Evolutionary conservation across 164 flowering plant species (phyloP).

Genomic region (Piper betle): DNA sequence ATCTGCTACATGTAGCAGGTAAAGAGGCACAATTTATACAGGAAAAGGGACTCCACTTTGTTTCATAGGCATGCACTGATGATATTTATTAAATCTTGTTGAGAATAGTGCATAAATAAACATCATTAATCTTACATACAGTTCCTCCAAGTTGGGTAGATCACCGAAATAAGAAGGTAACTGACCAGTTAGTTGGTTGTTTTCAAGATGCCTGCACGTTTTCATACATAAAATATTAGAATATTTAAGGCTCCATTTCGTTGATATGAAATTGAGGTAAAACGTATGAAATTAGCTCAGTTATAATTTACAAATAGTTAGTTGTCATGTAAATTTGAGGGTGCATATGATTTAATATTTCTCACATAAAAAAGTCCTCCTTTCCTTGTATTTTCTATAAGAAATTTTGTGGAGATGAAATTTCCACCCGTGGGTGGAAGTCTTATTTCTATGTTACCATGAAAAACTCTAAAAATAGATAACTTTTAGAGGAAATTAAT

Average conservation of each 20-base stretch:
- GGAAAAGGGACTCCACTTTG: too few relatives aligned
- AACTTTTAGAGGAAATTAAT: background rate
- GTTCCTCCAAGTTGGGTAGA: constrained; percentile 57
- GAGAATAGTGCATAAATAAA: background rate
- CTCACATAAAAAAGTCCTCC: too few relatives aligned
- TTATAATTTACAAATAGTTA: too few relatives aligned
- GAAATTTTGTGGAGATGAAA: too few relatives aligned
- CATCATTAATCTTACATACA: constrained; percentile 34
- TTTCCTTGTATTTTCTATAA: too few relatives aligned
- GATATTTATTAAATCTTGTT: background rate
- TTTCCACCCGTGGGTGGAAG: too few relatives aligned
- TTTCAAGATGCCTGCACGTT: constrained; percentile 80
- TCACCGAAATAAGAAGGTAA: constrained; percentile 63
- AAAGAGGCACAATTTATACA: too few relatives aligned
- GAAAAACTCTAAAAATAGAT: background rate
- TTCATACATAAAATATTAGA: background rate
- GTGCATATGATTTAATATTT: too few relatives aligned
- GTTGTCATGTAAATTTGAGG: too few relatives aligned
- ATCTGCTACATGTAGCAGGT: too few relatives aligned
- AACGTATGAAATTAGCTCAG: too few relatives aligned
- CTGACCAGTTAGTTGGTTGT: constrained; percentile 62
- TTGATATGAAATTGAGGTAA: too few relatives aligned
- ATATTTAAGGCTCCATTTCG: background rate
- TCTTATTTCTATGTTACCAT: background rate
- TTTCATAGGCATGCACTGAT: background rate